Base-by-base conservation (phyloP, 306 rosid species). In the Medicago ruthenica region DNA sequence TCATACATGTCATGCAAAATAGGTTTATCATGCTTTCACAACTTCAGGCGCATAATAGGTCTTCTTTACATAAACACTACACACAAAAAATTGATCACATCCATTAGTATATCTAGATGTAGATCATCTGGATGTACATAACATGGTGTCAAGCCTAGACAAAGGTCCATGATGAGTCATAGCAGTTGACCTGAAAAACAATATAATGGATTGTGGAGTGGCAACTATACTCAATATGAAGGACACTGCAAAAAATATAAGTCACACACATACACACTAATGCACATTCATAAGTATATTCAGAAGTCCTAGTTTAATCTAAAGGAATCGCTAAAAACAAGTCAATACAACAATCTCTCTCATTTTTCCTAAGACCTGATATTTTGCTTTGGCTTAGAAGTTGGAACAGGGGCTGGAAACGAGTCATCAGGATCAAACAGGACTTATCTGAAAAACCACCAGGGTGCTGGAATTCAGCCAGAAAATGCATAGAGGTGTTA, bases 1-100 rank as follows among this genome's bases (percentile, higher is more conserved):
- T 53, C 21, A 53, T 16, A 16, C 59, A 53, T 53, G 59, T 53
- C 59, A 17, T n/a, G 8, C 10, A 51, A 16, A 53, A 53, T 53
- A 53, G 59, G 59, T 53, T 17, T 53, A 53, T 53, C 59, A 53
- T 53, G 11, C 59, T 16, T 51, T 51, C 58, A 51, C 58, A 51
- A 51, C 58, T 51, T 16, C 58, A 51, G 58, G 58, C 16, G 20
- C 58, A 51, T 16, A 51, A n/a, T 51, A n/a, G 58, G 58, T 51
- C 18, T 17, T 51, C 20, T 51, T 7, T 16, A 51, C 22, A 51
- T 16, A 16, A 51, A 16, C 58, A 51, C 58, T 51, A 51, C 9
- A 51, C 58, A 16, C 16, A n/a, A 50, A 51, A 16, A n/a, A 34
- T 5, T 34, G 37, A 16, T 16, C 22, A 51, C 20, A 51, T 51